Conservation (phyloP, 2,329 filamentous ascomycete genomes). For the Exophiala viscosa region DNA sequence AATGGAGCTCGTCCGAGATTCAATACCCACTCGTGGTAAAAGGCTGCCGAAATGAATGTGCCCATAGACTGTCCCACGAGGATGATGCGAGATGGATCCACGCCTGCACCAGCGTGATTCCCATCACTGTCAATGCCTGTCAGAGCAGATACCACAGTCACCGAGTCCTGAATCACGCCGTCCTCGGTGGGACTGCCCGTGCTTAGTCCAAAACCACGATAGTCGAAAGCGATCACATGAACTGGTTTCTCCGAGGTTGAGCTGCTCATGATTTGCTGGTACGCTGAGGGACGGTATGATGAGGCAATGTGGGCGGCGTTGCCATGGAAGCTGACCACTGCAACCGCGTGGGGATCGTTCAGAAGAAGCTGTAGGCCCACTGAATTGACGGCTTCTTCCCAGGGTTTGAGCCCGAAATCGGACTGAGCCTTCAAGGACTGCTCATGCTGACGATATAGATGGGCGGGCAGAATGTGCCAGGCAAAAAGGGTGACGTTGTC, state of each 20-base stretch:
- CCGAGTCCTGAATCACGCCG: slow-evolving; percentile 75
- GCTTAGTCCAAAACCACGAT: slow-evolving; percentile 57
- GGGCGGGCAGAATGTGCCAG: slow-evolving; percentile 84
- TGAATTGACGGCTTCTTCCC: slow-evolving; percentile 46
- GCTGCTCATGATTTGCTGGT: slow-evolving; percentile 70
- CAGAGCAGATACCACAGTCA: slow-evolving; percentile 66
- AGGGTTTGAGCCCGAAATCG: slow-evolving; percentile 21
- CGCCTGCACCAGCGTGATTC: slow-evolving; percentile 32
- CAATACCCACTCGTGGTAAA: slow-evolving; percentile 47
- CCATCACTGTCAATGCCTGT: slow-evolving; percentile 40
- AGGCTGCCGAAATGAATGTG: slow-evolving; percentile 74
- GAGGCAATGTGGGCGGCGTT: slow-evolving; percentile 87
- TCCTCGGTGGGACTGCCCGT: slow-evolving; percentile 75
- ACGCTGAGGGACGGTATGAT: slow-evolving; percentile 69
- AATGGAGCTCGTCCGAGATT: slow-evolving; percentile 61
- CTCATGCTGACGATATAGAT: slow-evolving; percentile 71
- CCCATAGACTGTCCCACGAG: slow-evolving; percentile 84
- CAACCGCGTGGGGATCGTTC: slow-evolving; percentile 48
- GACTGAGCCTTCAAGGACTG: slow-evolving; percentile 44
- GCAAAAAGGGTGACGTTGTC: slow-evolving; percentile 78
- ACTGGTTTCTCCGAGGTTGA: slow-evolving; percentile 59
- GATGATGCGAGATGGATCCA: slow-evolving; percentile 70
- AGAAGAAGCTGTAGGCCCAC: slow-evolving; percentile 50
- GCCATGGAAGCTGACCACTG: slow-evolving; percentile 55
- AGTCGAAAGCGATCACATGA: slow-evolving; percentile 82